Evolutionary conservation across 345 rosid genomes (phyloP).

Genomic region (Lumnitzera racemosa): DNA sequence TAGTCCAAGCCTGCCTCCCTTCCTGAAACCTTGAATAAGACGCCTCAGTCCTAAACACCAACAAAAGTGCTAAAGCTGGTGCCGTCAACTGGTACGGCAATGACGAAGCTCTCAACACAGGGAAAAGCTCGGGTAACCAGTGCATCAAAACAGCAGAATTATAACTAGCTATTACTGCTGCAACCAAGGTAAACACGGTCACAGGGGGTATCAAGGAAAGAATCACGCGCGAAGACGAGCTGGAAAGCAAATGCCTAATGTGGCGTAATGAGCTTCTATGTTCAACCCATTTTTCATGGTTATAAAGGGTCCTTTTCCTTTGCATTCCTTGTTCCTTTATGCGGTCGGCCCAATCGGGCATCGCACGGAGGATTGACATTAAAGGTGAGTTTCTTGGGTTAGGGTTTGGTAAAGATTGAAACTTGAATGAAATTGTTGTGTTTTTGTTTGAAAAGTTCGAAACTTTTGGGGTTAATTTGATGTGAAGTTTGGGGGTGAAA

Average conservation of each 20-base stretch:
- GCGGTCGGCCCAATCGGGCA: constrained; percentile 87
- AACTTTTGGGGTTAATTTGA: constrained; percentile 11
- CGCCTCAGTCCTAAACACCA: constrained; percentile 91
- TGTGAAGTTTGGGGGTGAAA: constrained; percentile 22
- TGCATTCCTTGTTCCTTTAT: constrained; percentile 77
- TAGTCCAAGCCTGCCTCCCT: constrained; percentile 81
- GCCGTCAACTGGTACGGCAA: constrained; percentile 87
- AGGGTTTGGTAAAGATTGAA: constrained; percentile 18
- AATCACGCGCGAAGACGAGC: constrained; percentile 71
- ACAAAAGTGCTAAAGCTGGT: constrained; percentile 81
- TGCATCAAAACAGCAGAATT: constrained; percentile 56
- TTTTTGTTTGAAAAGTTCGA: background rate
- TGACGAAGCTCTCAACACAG: constrained; percentile 65
- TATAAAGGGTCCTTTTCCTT: constrained; percentile 63
- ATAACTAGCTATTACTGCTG: constrained; percentile 50
- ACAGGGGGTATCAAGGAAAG: constrained; percentile 89
- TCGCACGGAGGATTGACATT: constrained; percentile 47
- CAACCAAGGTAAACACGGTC: constrained; percentile 58
- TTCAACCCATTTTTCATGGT: constrained; percentile 70
- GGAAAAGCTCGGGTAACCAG: constrained; percentile 59
- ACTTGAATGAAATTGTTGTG: constrained; percentile 1
- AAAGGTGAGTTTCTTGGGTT: constrained; percentile 22
- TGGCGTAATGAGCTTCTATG: constrained; percentile 91
- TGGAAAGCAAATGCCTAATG: constrained; percentile 65
- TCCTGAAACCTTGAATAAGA: constrained; percentile 85